Evolutionary conservation across 192 early-diverging fungal species (phyloP).

Genomic region (Coemansia sp.): DNA sequence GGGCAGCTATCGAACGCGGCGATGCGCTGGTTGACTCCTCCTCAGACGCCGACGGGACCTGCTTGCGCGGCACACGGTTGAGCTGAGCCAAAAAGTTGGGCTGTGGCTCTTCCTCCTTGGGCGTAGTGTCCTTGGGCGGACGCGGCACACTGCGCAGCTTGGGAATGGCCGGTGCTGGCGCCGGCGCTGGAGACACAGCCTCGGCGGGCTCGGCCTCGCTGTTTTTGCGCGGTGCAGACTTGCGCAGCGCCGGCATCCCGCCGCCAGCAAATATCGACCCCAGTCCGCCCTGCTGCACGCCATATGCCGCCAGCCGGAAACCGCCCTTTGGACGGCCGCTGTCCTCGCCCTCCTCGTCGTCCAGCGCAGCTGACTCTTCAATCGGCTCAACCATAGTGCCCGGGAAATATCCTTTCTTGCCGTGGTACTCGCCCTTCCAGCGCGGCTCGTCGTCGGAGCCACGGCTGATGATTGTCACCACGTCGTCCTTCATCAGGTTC

Average conservation of each 20-base stretch:
- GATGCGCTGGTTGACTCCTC: slow-evolving; percentile 23
- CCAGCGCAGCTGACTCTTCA: slow-evolving; percentile 26
- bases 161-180: slow-evolving; percentile 22
- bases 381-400: slow-evolving; percentile 55
- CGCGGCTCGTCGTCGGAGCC: slow-evolving; percentile 52
- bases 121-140: slow-evolving; percentile 12
- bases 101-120: slow-evolving; percentile 28
- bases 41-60: slow-evolving; percentile 4
- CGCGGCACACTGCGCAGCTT: slow-evolving; percentile 49
- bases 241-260: slow-evolving; percentile 63
- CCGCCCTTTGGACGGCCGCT: slow-evolving; percentile 23
- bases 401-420: slow-evolving; percentile 71
- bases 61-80: slow-evolving; percentile 37
- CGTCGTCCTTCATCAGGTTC: slow-evolving; percentile 59
- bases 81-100: slow-evolving; percentile 42
- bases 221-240: slow-evolving; percentile 40
- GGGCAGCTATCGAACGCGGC: slow-evolving; percentile 12
- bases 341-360: slow-evolving; percentile 19
- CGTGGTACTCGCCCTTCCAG: slow-evolving; percentile 77
- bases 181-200: slow-evolving; percentile 9
- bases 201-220: slow-evolving; percentile 17
- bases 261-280: slow-evolving; percentile 71
- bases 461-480: slow-evolving; percentile 66
- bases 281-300: slow-evolving; percentile 75
- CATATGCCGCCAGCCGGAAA: slow-evolving; percentile 70